Percentiles rank a stretch among this genome's conserved stretches.
Conservation (phyloP, 2,329 filamentous ascomycete species). For the Colletotrichum karsti region DNA sequence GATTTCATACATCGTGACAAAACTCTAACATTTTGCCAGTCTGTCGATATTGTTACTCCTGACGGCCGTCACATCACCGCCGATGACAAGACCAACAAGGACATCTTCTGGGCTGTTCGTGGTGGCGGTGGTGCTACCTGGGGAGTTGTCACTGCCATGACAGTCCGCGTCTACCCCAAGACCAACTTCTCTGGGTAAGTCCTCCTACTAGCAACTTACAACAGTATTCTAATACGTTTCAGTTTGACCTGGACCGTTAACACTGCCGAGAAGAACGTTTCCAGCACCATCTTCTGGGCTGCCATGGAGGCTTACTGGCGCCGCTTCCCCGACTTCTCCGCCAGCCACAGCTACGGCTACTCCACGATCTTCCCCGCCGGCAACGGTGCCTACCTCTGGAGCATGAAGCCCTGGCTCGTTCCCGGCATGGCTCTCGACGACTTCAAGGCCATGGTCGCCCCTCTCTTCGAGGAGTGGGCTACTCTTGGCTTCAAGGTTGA, state of each 20-base stretch:
- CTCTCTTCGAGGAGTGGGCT: constrained; percentile 38
- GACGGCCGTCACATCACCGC: constrained; percentile 51
- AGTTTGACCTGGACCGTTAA: constrained; percentile 41
- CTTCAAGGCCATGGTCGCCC: constrained; percentile 41
- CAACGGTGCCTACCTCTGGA: constrained; percentile 35
- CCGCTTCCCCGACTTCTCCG: constrained; percentile 39
- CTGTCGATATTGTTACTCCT: constrained; percentile 56
- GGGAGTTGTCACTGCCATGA: constrained; percentile 50
- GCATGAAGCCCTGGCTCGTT: constrained; percentile 44
- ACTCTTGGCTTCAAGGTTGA: constrained; percentile 39
- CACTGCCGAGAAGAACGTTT: constrained; percentile 35
- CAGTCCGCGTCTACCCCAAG: constrained; percentile 43
- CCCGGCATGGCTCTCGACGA: constrained; percentile 42
- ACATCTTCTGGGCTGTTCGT: constrained; percentile 59
- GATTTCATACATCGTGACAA: too few relatives aligned
- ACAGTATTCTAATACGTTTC: too few relatives aligned
- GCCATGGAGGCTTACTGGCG: constrained; percentile 41
- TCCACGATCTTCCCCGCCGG: constrained; percentile 27
- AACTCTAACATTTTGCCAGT: too few relatives aligned
- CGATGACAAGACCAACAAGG: constrained; percentile 49
- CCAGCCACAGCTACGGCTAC: constrained; percentile 38
- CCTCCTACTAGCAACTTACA: too few relatives aligned
- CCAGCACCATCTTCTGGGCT: constrained; percentile 40
- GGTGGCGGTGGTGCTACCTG: constrained; percentile 55
- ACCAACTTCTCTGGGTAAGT: too few relatives aligned